Evolutionary conservation across 805 yeast genomes (phyloP).

Genomic region (Teunomyces kruisii): DNA sequence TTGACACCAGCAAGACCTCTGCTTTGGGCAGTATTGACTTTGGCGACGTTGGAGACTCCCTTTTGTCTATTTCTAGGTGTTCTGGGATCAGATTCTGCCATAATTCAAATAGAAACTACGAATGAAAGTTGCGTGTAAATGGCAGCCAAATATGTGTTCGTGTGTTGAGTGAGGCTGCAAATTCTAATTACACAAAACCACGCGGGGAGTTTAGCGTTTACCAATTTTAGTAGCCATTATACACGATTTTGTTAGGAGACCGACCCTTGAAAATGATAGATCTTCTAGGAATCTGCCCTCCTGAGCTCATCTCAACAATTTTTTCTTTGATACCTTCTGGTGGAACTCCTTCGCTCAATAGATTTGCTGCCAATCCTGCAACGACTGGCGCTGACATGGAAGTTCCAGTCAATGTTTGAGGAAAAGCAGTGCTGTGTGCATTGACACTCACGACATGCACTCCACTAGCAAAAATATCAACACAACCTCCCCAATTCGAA

Average conservation of each 20-base stretch:
- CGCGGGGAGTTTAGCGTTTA: background rate
- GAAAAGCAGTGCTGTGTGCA: slow-evolving; percentile 19
- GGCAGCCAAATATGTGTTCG: background rate
- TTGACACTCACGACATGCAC: slow-evolving; percentile 61
- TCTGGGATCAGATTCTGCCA: background rate
- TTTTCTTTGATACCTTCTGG: slow-evolving; percentile 40
- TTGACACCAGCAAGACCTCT: slow-evolving; percentile 15
- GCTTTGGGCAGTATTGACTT: background rate
- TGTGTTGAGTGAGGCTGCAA: slow-evolving; percentile 1
- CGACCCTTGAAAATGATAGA: slow-evolving; percentile 47
- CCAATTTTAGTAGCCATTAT: slow-evolving; percentile 23
- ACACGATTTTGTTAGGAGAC: slow-evolving; percentile 62
- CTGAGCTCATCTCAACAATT: slow-evolving; percentile 47
- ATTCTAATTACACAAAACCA: background rate
- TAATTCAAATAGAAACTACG: background rate
- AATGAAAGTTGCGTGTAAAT: background rate
- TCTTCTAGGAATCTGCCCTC: slow-evolving; percentile 46
- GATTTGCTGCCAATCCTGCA: slow-evolving; percentile 61
- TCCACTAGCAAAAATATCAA: slow-evolving; percentile 84
- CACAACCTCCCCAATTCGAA: slow-evolving; percentile 94
- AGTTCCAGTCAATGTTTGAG: slow-evolving; percentile 61
- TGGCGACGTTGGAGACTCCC: slow-evolving; percentile 12
- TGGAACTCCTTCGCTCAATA: slow-evolving; percentile 52
- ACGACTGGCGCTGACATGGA: slow-evolving; percentile 81
- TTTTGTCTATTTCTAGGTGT: background rate